A percentile compares a stretch with the other conserved stretches of the same genome.
These are phyloP conservation scores for Panicum hallii DNA, from an alignment of 202 grass and related monocot species.

Conservation along the genomic window DNA sequence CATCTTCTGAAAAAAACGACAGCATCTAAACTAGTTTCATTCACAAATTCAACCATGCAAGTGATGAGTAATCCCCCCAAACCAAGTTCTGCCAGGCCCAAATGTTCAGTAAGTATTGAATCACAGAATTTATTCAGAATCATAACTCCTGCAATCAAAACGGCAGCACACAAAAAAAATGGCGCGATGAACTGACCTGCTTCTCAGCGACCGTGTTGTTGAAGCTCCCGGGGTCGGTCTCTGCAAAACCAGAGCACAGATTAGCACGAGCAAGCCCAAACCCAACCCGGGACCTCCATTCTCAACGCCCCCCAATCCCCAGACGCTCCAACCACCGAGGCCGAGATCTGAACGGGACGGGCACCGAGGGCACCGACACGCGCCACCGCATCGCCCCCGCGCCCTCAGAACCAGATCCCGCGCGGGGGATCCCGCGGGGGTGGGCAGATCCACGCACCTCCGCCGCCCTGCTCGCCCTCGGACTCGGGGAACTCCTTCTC, in stretches of 20 bases:
- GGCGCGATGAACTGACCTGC: constrained; percentile 61
- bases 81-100: neutral
- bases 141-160: constrained; percentile 25
- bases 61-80: neutral
- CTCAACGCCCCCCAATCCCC: neutral
- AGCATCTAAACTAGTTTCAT: neutral
- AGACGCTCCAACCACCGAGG: constrained; percentile 25
- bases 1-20: neutral
- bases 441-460: constrained; percentile 74
- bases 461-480: constrained; percentile 83
- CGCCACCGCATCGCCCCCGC: neutral
- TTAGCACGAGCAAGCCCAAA: constrained; percentile 44
- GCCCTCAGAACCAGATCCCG: constrained; percentile 53
- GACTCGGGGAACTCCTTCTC: constrained; percentile 99
- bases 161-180: neutral
- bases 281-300: neutral
- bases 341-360: constrained; percentile 46
- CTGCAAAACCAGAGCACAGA: constrained; percentile 57
- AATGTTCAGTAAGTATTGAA: neutral
- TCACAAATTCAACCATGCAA: neutral
- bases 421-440: neutral
- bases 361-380: constrained; percentile 43
- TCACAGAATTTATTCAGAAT: neutral
- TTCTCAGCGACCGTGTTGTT: constrained; percentile 99
- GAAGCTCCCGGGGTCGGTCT: constrained; percentile 90